These are phyloP conservation scores for Pseudogymnoascus pannorum DNA, from an alignment of 2,329 filamentous ascomycete species.

Conservation along the genomic window DNA sequence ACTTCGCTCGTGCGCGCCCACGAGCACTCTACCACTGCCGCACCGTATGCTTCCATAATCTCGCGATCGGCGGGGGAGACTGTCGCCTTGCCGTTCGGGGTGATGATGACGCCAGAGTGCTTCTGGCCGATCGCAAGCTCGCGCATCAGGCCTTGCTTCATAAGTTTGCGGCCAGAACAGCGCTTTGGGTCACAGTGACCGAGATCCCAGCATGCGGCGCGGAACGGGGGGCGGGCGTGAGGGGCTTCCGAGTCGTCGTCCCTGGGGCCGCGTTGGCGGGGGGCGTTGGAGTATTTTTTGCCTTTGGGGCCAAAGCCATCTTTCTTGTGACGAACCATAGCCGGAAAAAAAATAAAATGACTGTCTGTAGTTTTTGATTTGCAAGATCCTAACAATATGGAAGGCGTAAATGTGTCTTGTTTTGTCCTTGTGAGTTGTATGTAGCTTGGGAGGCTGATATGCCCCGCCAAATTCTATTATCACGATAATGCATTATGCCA, in stretches of 20 bases:
- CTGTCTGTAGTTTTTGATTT: not conserved
- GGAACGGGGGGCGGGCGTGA: slow-evolving; percentile 53
- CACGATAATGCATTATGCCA: not conserved
- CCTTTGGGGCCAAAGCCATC: slow-evolving; percentile 61
- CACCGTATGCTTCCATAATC: slow-evolving; percentile 79
- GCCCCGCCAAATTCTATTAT: slow-evolving; percentile 5
- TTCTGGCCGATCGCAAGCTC: slow-evolving; percentile 88
- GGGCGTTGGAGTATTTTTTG: slow-evolving; percentile 59
- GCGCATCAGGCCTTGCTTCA: slow-evolving; percentile 88
- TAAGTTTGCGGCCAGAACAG: slow-evolving; percentile 91
- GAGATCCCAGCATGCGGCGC: slow-evolving; percentile 95
- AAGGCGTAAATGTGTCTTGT: not conserved
- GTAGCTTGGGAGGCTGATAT: not conserved
- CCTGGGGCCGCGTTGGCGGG: slow-evolving; percentile 48
- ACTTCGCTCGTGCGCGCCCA: slow-evolving; percentile 92
- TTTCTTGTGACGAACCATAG: slow-evolving; percentile 95
- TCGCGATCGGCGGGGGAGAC: slow-evolving; percentile 76
- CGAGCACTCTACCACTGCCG: slow-evolving; percentile 92
- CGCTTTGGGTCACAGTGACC: slow-evolving; percentile 96
- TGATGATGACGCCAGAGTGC: slow-evolving; percentile 86
- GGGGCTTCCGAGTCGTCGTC: slow-evolving; percentile 33
- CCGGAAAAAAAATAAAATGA: slow-evolving; percentile 5
- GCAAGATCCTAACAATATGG: not conserved
- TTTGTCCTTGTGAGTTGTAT: not conserved
- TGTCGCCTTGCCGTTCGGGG: slow-evolving; percentile 82